These are phyloP conservation scores for Microthyrium microscopicum DNA, from an alignment of 2,329 filamentous ascomycete species.

Conservation along the genomic window DNA sequence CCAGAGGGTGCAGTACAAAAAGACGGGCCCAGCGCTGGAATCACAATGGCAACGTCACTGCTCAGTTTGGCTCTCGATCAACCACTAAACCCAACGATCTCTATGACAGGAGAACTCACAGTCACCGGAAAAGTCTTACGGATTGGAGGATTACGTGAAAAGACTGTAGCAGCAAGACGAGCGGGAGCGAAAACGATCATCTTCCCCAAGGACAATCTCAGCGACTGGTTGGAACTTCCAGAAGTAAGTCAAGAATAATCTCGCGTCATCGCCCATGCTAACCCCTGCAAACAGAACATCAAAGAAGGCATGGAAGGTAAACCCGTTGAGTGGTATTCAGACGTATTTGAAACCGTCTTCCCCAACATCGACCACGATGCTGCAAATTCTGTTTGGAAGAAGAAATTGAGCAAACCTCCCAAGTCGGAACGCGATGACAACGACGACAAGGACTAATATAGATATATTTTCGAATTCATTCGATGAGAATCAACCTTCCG, in stretches of 20 bases:
- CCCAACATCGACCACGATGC: constrained; percentile 55
- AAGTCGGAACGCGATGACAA: constrained; percentile 18
- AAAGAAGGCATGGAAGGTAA: constrained; percentile 89
- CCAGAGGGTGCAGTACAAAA: constrained; percentile 93
- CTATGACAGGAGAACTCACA: constrained; percentile 96
- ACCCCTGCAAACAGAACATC: constrained; percentile 56
- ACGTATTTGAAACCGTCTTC: constrained; percentile 88
- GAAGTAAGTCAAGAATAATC: constrained; percentile 48
- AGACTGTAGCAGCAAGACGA: constrained; percentile 86
- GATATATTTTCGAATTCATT: neutral
- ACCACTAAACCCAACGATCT: constrained; percentile 67
- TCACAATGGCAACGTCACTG: constrained; percentile 94
- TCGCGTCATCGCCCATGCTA: constrained; percentile 9
- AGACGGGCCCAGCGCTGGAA: constrained; percentile 64
- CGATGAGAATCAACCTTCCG: neutral
- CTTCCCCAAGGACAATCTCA: constrained; percentile 89
- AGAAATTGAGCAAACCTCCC: constrained; percentile 34
- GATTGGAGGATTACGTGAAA: constrained; percentile 87
- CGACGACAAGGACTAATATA: constrained; percentile 7
- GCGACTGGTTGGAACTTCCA: constrained; percentile 92
- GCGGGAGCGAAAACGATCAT: constrained; percentile 87
- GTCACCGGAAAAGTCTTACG: constrained; percentile 91
- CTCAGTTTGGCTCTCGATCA: constrained; percentile 69
- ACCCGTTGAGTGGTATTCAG: constrained; percentile 81
- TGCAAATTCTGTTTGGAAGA: constrained; percentile 58